Evolutionary conservation across 176 grass and related monocot genomes (phyloP).

Genomic region (Typha latifolia): DNA sequence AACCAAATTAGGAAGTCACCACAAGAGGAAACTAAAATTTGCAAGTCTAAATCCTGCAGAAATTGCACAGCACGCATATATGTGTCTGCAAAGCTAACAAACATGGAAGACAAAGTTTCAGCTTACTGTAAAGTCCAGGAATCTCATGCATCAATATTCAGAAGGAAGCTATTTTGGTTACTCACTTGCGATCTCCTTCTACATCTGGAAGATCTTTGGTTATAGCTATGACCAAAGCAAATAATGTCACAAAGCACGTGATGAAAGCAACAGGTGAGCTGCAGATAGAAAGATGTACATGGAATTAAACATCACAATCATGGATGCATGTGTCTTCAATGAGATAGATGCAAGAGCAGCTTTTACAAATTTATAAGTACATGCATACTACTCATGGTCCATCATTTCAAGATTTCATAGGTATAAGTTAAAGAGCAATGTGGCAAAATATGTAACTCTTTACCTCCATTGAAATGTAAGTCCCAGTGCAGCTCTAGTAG

Average conservation of each 20-base stretch:
- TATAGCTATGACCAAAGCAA: slow-evolving; percentile 99
- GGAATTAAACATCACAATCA: slow-evolving; percentile 38
- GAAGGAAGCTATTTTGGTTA: slow-evolving; percentile 17
- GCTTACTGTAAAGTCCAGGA: background rate
- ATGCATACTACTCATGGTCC: background rate
- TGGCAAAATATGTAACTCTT: slow-evolving; percentile 8
- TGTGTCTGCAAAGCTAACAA: no score
- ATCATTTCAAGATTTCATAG: background rate
- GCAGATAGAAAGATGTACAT: slow-evolving; percentile 47
- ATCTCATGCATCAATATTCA: background rate
- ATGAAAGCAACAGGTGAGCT: slow-evolving; percentile 95
- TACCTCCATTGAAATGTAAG: slow-evolving; percentile 99
- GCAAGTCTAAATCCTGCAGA: background rate
- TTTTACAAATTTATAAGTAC: slow-evolving; percentile 26
- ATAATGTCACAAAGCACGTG: slow-evolving; percentile 89
- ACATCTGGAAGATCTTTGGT: slow-evolving; percentile 99
- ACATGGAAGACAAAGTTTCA: background rate
- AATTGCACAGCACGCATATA: no score
- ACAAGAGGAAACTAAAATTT: background rate
- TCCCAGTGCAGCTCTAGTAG: slow-evolving; percentile 85
- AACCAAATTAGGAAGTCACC: background rate
- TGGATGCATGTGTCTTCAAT: slow-evolving; percentile 25
- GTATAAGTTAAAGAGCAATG: slow-evolving; percentile 16
- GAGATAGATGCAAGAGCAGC: slow-evolving; percentile 25
- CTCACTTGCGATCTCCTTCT: slow-evolving; percentile 97